These are phyloP conservation scores for Mesembryanthemum crystallinum DNA, from an alignment of 148 eudicot species.

Conservation along the genomic window DNA sequence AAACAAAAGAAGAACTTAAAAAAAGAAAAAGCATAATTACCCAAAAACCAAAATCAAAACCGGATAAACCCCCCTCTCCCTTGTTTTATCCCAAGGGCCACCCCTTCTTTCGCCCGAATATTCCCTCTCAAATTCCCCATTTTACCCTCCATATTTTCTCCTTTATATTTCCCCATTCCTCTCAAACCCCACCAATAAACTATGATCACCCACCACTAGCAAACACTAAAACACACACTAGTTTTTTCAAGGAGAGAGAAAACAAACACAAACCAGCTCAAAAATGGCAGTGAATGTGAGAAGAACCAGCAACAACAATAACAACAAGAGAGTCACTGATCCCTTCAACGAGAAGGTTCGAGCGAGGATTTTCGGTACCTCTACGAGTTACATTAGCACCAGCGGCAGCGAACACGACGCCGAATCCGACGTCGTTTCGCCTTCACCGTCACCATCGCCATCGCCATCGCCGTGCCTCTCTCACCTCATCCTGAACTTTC, in stretches of 20 bases:
- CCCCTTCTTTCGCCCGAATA: conserved; percentile 23
- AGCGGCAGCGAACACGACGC: conserved; percentile 74
- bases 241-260: too few species aligned
- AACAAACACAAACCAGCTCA: not conserved
- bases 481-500: conserved; percentile 49
- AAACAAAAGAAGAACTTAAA: not conserved
- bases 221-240: too few species aligned
- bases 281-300: conserved; percentile 43
- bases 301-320: not conserved
- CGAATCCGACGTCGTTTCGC: conserved; percentile 33
- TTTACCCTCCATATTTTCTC: not conserved
- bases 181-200: not conserved
- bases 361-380: conserved; percentile 43
- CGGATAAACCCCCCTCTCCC: conserved; percentile 16
- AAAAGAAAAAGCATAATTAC: not conserved
- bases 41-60: not conserved
- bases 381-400: conserved; percentile 31
- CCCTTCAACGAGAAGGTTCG: conserved; percentile 52
- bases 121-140: not conserved
- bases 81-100: conserved; percentile 25
- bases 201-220: not conserved
- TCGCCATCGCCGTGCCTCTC: conserved; percentile 44
- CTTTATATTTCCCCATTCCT: conserved; percentile 2
- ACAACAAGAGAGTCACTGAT: conserved; percentile 37
- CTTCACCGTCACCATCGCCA: conserved; percentile 31